Evolutionary conservation across 2,329 filamentous ascomycete genomes (phyloP), one percentile per base, ranked within the genome.

Genomic region (Colletotrichum eleusines): DNA sequence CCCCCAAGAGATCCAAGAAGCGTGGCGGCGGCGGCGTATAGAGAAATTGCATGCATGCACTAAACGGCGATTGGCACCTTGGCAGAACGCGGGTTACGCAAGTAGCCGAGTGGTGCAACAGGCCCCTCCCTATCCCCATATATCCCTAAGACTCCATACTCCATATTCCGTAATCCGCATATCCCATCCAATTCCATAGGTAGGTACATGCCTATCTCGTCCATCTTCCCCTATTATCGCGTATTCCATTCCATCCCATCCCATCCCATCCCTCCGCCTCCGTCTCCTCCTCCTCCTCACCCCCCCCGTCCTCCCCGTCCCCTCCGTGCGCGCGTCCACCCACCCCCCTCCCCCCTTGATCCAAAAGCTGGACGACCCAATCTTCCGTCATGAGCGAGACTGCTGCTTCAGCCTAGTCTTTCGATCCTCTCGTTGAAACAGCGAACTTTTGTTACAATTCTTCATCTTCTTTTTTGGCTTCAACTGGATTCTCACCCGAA

Each of bases 311-410:
- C 12, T 12, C 14, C 26, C 23, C 48, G 23, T 51, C 48, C 48
- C 48, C 26, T 31, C 48, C 48, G 48, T 51, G 23, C n/a, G 7
- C 16, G 1, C 48, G 23, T 3, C 26, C 48, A 18, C 23, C 14
- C 23, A n/a, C 46, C 23, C 46, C 12, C 23, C 26, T 14, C 26
- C 9, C 48, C 51, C 51, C 51, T 54, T 54, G 51, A 54, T 54
- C 51, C 51, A 54, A 54, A 54, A 54, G 31, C 51, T 33, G 28
- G 51, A 54, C 51, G 28, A 33, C 51, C 51, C 51, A 35, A 54
- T 54, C 51, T 54, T 54, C 51, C 51, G 51, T 33, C 51, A 54
- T 54, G 51, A 54, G 51, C 28, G 48, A 35, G 51, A 54, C 51
- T 51, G 48, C 23, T 51, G 26, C 48, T 20, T 51, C 48, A 51